Evolutionary conservation across 1,284 basidiomycete genomes (phyloP).

Genomic region (Irpex sp.): DNA sequence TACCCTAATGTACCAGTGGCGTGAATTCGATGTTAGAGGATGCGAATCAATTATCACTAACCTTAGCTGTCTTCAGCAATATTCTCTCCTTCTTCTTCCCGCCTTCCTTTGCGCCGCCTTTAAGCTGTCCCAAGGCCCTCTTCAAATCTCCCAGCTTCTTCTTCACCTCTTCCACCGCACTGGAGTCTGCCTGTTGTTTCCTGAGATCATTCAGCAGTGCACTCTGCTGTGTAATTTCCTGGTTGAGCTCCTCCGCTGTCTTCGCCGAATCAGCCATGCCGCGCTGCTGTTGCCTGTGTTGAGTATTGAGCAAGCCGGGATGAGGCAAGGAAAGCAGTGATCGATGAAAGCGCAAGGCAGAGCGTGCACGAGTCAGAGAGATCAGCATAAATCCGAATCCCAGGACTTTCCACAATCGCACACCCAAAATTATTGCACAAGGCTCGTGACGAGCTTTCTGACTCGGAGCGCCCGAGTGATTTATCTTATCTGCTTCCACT

Average conservation of each 20-base stretch:
- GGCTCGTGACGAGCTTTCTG: not conserved
- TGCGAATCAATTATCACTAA: slow-evolving; percentile 28
- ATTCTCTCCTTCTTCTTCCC: slow-evolving; percentile 57
- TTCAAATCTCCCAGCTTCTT: slow-evolving; percentile 71
- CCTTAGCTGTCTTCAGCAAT: slow-evolving; percentile 81
- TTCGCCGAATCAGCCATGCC: slow-evolving; percentile 15
- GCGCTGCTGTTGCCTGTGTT: not conserved
- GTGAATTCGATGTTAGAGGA: too few species aligned
- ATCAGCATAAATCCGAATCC: slow-evolving; percentile 2
- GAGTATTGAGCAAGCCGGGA: not conserved
- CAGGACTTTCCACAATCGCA: not conserved
- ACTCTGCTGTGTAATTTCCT: slow-evolving; percentile 53
- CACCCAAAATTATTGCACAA: slow-evolving; percentile 1
- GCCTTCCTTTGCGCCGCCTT: slow-evolving; percentile 33
- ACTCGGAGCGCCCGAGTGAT: not conserved
- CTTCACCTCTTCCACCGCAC: slow-evolving; percentile 57
- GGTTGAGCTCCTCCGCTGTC: slow-evolving; percentile 35
- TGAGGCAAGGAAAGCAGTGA: not conserved
- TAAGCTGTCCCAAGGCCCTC: slow-evolving; percentile 46
- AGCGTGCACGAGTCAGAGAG: not conserved
- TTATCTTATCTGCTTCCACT: not conserved
- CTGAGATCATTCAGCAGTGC: slow-evolving; percentile 57
- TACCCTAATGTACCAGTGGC: slow-evolving; percentile 59
- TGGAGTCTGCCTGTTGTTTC: slow-evolving; percentile 45
- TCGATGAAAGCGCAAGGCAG: not conserved